A percentile compares a stretch with the other conserved stretches of the same genome.
Evolutionary conservation across 768 basidiomycete species (phyloP).

Genomic region (Suillus occidentalis): DNA sequence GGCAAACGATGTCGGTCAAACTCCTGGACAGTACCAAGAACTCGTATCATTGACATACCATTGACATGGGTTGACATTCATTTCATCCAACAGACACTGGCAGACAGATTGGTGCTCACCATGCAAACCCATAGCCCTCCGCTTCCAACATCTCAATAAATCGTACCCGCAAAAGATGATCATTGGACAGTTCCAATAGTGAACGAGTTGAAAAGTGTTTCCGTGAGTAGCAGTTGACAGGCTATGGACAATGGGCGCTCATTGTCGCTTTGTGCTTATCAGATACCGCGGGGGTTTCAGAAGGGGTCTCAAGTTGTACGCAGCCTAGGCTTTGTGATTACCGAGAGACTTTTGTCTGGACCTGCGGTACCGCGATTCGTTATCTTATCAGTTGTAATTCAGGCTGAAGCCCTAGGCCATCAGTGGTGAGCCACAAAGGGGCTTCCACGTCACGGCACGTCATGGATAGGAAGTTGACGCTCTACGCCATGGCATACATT

Average conservation of each 20-base stretch:
- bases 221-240: conserved; percentile 40
- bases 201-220: conserved; percentile 50
- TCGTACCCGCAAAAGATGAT: conserved; percentile 59
- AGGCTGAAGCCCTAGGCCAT: too few species aligned
- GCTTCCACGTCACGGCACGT: background rate
- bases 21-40: conserved; percentile 13
- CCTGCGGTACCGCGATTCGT: background rate
- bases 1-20: background rate
- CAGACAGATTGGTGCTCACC: background rate
- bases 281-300: conserved; percentile 18
- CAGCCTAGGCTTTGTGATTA: too few species aligned
- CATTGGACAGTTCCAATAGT: conserved; percentile 30
- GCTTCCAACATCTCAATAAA: conserved; percentile 9
- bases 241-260: background rate
- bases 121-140: conserved; percentile 2
- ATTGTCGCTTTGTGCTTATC: background rate
- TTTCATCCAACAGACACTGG: background rate
- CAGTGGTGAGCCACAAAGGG: background rate
- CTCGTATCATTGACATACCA: conserved; percentile 12
- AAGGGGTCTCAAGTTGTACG: background rate
- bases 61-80: background rate
- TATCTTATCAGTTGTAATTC: background rate
- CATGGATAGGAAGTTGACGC: background rate
- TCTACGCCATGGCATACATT: background rate
- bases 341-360: background rate